Percentiles rank a stretch among this genome's conserved stretches.
Evolutionary conservation across 495 filamentous ascomycete genomes (phyloP).

Genomic region (Pyrenula massariospora): DNA sequence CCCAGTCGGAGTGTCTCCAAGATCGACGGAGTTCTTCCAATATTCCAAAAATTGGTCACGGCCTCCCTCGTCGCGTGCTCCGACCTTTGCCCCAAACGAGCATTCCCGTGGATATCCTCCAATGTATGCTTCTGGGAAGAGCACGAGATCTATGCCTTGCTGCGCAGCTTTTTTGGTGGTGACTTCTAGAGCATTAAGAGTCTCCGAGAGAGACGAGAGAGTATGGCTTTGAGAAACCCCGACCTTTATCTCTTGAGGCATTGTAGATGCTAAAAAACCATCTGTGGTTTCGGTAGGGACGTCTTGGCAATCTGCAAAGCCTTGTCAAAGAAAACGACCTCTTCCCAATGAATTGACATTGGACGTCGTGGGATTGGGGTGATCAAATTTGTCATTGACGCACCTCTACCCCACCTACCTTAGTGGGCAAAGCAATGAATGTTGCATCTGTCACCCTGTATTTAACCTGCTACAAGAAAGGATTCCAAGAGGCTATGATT

Average conservation of each 20-base stretch:
- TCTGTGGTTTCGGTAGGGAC: neutral
- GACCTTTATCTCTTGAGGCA: constrained; percentile 47
- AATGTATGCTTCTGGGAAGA: constrained; percentile 89
- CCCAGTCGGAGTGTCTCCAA: constrained; percentile 74
- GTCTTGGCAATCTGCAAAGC: neutral
- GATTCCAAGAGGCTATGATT: too few relatives aligned
- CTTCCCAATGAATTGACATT: neutral
- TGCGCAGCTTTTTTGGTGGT: constrained; percentile 35
- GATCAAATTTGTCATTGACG: neutral
- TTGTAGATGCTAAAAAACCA: constrained; percentile 11
- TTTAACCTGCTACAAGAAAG: too few relatives aligned
- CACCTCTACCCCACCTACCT: too few relatives aligned
- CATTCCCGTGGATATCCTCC: constrained; percentile 88
- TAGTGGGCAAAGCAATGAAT: too few relatives aligned
- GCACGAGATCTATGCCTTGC: constrained; percentile 57
- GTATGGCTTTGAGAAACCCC: constrained; percentile 72
- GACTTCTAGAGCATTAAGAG: constrained; percentile 49
- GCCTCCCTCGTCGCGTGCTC: constrained; percentile 52
- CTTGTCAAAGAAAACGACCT: neutral
- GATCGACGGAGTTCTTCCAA: constrained; percentile 66
- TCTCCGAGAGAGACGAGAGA: constrained; percentile 46
- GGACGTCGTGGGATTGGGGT: neutral
- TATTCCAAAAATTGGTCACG: constrained; percentile 78
- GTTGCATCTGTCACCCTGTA: too few relatives aligned
- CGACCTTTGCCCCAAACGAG: constrained; percentile 63